phyloP scores from a whole-genome alignment of 2,329 filamentous ascomycete species.

The Trichoderma endophyticum region DNA sequence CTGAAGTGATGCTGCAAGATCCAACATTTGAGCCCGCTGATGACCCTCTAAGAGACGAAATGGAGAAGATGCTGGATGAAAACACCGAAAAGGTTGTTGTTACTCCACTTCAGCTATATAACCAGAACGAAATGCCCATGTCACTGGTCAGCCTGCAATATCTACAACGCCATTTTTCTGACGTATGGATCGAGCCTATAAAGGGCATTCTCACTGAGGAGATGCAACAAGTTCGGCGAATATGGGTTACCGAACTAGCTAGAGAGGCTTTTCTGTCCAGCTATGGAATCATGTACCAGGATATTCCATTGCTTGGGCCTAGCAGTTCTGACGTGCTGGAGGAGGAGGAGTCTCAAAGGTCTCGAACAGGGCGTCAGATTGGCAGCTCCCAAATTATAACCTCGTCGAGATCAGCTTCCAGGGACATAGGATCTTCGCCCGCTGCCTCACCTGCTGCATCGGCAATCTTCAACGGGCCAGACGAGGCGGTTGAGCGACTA shows the following conservation, averaged over 20 bases:
- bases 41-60: constrained; percentile 28
- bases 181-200: constrained; percentile 33
- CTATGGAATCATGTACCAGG: constrained; percentile 36
- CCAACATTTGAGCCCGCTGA: constrained; percentile 16
- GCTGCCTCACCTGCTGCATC: constrained; percentile 20
- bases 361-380: constrained; percentile 14
- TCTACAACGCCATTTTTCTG: constrained; percentile 29
- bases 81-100: constrained; percentile 30
- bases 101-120: constrained; percentile 30
- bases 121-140: constrained; percentile 25
- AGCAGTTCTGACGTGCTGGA: constrained; percentile 16
- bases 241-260: constrained; percentile 34
- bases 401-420: constrained; percentile 1
- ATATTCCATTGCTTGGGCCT: constrained; percentile 30
- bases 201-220: constrained; percentile 26
- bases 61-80: constrained; percentile 29
- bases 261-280: constrained; percentile 35
- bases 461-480: constrained; percentile 23
- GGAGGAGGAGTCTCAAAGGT: constrained; percentile 19
- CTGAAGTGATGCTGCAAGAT: constrained; percentile 8
- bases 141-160: constrained; percentile 28
- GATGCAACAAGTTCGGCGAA: constrained; percentile 25
- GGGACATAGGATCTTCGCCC: constrained; percentile 27
- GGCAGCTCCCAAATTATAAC: constrained; percentile 10
- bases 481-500: constrained; percentile 35